Base-by-base conservation (phyloP, 2,329 filamentous ascomycete species). In the Fusarium continuum region DNA sequence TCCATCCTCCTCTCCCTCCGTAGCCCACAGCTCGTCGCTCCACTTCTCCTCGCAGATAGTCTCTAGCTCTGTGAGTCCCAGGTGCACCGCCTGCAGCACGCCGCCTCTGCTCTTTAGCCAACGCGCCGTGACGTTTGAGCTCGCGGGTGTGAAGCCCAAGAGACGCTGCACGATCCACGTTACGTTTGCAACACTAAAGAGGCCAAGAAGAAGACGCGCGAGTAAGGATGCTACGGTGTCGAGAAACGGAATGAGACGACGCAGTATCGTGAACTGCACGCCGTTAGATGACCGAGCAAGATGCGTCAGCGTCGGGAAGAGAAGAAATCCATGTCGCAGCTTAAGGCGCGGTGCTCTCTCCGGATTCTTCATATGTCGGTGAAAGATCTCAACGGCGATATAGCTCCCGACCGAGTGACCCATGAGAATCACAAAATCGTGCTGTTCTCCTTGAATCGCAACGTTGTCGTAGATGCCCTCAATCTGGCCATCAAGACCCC, bases 321-420 rank as follows among this genome's bases (percentile, higher is more conserved):
- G 80, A 52, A 93, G 79, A 35, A 92, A 80, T 2, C 83, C 89
- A 23, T 81, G 77, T 29, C 72, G 73, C 19, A 87, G 76, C 10
- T 71, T 73, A n/a, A 83, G 71, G 39, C 75, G 70, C n/a, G 77
- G 75, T 2, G 73, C 73, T 11, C 70, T 52, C 11, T 64, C 57
- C 1, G 73, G 70, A 32, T 76, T 65, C 31, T 78, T 77, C 29
- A 81, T 76, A 60, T 87, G 82, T 9, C 85, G 79, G 59, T 87
- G 79, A 41, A 91, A 83, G 25, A 91, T 76, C 72, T 93, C 89
- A 62, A 92, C 84, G 4, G 84, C 78, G 17, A 93, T 88, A 72
- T 91, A 93, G 9, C 86, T 79, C 20, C 91, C 91, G 2, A 93
- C 88, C 0, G 89, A 92, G 74, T 93, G 91, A 5, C 90, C 91